A percentile compares a stretch with the other conserved stretches of the same genome.
phyloP scores from a whole-genome alignment of 2,329 filamentous ascomycete species.

The Clarireedia hainanense region DNA sequence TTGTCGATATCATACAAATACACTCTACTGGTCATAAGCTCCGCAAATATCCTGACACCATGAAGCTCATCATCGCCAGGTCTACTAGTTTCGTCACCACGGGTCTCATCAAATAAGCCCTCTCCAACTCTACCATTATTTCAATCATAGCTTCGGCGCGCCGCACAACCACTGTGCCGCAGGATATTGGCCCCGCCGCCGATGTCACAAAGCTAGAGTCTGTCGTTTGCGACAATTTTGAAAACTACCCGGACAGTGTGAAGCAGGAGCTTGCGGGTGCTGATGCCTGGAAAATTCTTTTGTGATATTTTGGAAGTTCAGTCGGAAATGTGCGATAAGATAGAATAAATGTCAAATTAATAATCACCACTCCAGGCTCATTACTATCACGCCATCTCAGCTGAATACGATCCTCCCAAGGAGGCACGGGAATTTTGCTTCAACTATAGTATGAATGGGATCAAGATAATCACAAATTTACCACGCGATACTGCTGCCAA shows the following conservation, averaged over 20 bases:
- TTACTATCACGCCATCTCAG: conserved; percentile 37
- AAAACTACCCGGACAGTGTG: conserved; percentile 27
- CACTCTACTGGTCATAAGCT: too few species aligned
- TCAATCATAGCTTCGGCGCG: conserved; percentile 28
- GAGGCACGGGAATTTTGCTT: conserved; percentile 35
- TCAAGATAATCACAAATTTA: conserved; percentile 30
- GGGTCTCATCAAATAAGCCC: conserved; percentile 31
- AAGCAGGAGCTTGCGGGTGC: conserved; percentile 27
- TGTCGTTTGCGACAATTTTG: conserved; percentile 29
- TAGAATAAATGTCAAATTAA: too few species aligned
- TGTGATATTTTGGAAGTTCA: background rate
- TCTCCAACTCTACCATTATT: conserved; percentile 25
- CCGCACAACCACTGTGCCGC: conserved; percentile 12
- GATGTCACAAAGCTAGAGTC: conserved; percentile 26
- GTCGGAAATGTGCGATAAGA: too few species aligned
- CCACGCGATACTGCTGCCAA: conserved; percentile 18
- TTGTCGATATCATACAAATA: too few species aligned
- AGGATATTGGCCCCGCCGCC: conserved; percentile 4
- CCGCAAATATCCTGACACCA: conserved; percentile 6
- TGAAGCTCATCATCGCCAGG: conserved; percentile 32
- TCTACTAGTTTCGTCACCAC: conserved; percentile 30
- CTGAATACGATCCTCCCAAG: conserved; percentile 27
- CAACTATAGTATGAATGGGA: conserved; percentile 29
- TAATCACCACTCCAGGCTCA: conserved; percentile 26
- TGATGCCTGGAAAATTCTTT: conserved; percentile 24